These are phyloP conservation scores for Cadophora gregata DNA, from an alignment of 2,329 filamentous ascomycete species.

Conservation along the genomic window DNA sequence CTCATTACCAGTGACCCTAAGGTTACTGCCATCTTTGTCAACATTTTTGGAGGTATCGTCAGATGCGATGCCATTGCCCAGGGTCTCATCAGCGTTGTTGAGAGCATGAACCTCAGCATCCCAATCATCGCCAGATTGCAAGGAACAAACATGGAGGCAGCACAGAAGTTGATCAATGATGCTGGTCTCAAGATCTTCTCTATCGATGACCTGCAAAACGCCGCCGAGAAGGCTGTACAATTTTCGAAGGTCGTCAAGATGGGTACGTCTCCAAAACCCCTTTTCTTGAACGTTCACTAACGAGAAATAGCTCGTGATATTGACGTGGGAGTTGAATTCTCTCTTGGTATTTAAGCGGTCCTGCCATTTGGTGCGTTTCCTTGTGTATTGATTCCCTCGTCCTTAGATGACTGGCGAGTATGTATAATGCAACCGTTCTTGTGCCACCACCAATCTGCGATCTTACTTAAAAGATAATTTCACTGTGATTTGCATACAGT, in stretches of 20 bases:
- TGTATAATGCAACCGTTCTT: constrained; percentile 42
- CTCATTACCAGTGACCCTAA: constrained; percentile 98
- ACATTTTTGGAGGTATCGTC: constrained; percentile 99
- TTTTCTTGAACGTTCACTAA: constrained; percentile 31
- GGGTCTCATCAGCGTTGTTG: constrained; percentile 92
- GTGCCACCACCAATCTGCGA: constrained; percentile 7
- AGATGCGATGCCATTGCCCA: constrained; percentile 97
- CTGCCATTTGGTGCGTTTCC: constrained; percentile 33
- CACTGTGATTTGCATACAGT: neutral
- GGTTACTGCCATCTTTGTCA: constrained; percentile 98
- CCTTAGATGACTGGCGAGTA: constrained; percentile 39
- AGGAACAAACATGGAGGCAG: constrained; percentile 97
- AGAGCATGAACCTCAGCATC: constrained; percentile 93
- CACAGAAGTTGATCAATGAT: constrained; percentile 92
- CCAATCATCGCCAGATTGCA: constrained; percentile 97
- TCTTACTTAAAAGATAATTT: neutral
- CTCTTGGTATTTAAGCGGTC: constrained; percentile 77
- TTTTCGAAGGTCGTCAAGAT: constrained; percentile 99
- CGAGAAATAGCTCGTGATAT: constrained; percentile 78
- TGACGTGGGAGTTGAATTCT: constrained; percentile 95
- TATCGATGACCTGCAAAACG: constrained; percentile 96
- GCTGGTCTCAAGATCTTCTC: constrained; percentile 99
- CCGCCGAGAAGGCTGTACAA: constrained; percentile 97
- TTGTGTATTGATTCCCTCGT: constrained; percentile 44
- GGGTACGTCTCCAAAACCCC: constrained; percentile 62